phyloP scores from a whole-genome alignment of 1,284 basidiomycete species.

The Schizophyllum amplum region DNA sequence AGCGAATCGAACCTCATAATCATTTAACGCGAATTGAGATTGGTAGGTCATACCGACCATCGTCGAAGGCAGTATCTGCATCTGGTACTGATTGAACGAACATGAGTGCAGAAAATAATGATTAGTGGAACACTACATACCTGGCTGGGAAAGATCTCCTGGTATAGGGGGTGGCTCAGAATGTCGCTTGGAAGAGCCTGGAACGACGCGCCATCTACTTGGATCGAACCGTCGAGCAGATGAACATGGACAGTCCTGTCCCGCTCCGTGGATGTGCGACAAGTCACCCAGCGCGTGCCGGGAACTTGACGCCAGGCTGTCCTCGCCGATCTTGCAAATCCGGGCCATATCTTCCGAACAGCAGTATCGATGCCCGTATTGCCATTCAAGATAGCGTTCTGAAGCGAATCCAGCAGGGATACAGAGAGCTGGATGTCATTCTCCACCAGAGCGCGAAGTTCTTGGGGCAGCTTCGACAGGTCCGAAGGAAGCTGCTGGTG shows the following conservation, averaged over 20 bases:
- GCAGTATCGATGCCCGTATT: slow-evolving; percentile 25
- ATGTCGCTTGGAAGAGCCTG: slow-evolving; percentile 29
- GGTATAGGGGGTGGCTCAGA: slow-evolving; percentile 21
- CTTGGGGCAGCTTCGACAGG: background rate
- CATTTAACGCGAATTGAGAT: slow-evolving; percentile 1
- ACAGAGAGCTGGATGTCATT: slow-evolving; percentile 1
- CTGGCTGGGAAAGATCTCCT: slow-evolving; percentile 21
- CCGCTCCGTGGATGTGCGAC: background rate
- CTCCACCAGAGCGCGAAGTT: slow-evolving; percentile 4
- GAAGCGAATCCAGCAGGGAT: background rate
- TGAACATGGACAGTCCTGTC: slow-evolving; percentile 28
- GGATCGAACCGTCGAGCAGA: slow-evolving; percentile 30
- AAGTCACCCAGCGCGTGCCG: slow-evolving; percentile 12
- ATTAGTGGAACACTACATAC: slow-evolving; percentile 10
- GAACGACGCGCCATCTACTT: slow-evolving; percentile 32
- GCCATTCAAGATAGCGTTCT: background rate
- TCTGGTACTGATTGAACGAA: background rate
- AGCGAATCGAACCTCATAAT: slow-evolving; percentile 3
- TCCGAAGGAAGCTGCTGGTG: slow-evolving; percentile 18
- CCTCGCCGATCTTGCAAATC: slow-evolving; percentile 11
- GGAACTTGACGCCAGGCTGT: slow-evolving; percentile 15
- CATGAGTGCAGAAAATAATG: background rate
- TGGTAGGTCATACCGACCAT: slow-evolving; percentile 10
- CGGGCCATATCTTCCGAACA: slow-evolving; percentile 26
- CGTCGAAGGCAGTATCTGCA: slow-evolving; percentile 28